Percentiles rank a stretch among this genome's conserved stretches.
These are phyloP conservation scores for Diatrype stigma DNA, from an alignment of 2,329 filamentous ascomycete species.

Conservation along the genomic window DNA sequence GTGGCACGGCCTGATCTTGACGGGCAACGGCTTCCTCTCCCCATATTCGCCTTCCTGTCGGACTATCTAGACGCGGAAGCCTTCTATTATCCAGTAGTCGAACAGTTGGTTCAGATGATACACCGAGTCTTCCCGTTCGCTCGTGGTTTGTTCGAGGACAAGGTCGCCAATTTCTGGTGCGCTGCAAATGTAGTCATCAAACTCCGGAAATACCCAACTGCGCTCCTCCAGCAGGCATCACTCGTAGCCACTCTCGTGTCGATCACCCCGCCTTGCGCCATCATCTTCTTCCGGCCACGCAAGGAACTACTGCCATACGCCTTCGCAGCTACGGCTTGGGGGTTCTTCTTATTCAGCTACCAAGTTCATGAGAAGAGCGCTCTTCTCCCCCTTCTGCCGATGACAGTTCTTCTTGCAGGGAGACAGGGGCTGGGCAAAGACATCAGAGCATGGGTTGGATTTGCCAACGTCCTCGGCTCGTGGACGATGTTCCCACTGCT, in stretches of 20 bases:
- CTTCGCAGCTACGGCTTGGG: conserved; percentile 84
- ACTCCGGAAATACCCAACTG: conserved; percentile 67
- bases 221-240: conserved; percentile 71
- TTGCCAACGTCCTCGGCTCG: conserved; percentile 81
- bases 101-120: conserved; percentile 78
- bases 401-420: conserved; percentile 81
- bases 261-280: conserved; percentile 72
- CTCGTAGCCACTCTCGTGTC: conserved; percentile 69
- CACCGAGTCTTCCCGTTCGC: conserved; percentile 96
- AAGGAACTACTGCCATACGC: conserved; percentile 75
- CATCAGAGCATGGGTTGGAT: conserved; percentile 87
- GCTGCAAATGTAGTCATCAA: conserved; percentile 87
- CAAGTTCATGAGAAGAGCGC: conserved; percentile 99
- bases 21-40: conserved; percentile 57
- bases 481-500: conserved; percentile 96
- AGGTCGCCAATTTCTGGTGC: conserved; percentile 98
- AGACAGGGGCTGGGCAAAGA: conserved; percentile 73
- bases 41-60: conserved; percentile 56
- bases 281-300: conserved; percentile 74
- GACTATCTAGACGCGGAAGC: conserved; percentile 59
- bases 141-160: conserved; percentile 95
- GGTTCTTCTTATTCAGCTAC: conserved; percentile 95
- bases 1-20: conserved; percentile 52
- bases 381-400: conserved; percentile 84
- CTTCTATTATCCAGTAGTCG: conserved; percentile 67